Conservation (phyloP, 2,329 filamentous ascomycete species). For the Colletotrichum cuscutae region DNA sequence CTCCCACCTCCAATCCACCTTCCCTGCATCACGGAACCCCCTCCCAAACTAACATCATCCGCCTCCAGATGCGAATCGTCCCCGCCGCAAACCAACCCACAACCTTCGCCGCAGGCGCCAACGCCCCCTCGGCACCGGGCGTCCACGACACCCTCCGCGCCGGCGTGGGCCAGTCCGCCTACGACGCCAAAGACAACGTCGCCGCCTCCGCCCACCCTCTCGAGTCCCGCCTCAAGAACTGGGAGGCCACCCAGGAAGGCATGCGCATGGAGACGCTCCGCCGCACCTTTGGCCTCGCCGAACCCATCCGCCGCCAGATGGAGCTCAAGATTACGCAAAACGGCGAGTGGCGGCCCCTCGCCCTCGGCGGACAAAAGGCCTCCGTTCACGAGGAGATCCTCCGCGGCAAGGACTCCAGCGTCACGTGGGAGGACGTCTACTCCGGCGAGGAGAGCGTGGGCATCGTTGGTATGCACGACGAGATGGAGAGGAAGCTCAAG, state of each 20-base stretch:
- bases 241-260: slow-evolving; percentile 88
- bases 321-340: slow-evolving; percentile 88
- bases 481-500: slow-evolving; percentile 93
- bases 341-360: slow-evolving; percentile 82
- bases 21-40: neutral
- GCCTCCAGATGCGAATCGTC: slow-evolving; percentile 79
- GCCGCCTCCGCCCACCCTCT: slow-evolving; percentile 78
- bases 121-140: slow-evolving; percentile 90
- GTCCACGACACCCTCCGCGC: slow-evolving; percentile 93
- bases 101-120: slow-evolving; percentile 73
- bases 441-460: slow-evolving; percentile 79
- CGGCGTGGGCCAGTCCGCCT: slow-evolving; percentile 75
- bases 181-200: slow-evolving; percentile 56
- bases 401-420: slow-evolving; percentile 77
- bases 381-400: slow-evolving; percentile 92
- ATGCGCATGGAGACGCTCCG: slow-evolving; percentile 90
- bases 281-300: slow-evolving; percentile 89
- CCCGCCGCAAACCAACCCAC: slow-evolving; percentile 75
- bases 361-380: slow-evolving; percentile 68
- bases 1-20: neutral
- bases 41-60: slow-evolving; percentile 6
- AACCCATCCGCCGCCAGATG: slow-evolving; percentile 93
- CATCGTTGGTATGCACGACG: slow-evolving; percentile 81
- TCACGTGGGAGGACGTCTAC: slow-evolving; percentile 96
- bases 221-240: slow-evolving; percentile 87